Base-by-base conservation (phyloP, 2,329 filamentous ascomycete genomes). In the Ascochyta koolunga region DNA sequence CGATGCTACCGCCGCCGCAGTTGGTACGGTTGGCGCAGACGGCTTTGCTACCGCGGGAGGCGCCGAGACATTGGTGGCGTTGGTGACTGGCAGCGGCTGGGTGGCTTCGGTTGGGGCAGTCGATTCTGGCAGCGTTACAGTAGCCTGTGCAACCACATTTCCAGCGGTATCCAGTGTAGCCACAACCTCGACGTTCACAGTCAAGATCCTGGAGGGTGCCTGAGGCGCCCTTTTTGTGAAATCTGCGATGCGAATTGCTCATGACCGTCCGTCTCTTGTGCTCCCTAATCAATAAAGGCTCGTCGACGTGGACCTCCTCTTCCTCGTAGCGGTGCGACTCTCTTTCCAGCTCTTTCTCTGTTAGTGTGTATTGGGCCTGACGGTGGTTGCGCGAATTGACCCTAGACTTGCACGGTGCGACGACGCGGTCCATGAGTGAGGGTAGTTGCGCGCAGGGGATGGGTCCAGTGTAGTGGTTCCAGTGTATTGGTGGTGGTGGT, bases 161-260 rank as follows among this genome's bases (percentile, higher is more conserved):
- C 69, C 69, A 56, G 60, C 62, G 22, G 59, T 42, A 39, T 74
- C 69, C 5, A 72, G 59, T 3, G 70, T 68, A 2, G 63, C 65
- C 10, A 73, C 52, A 18, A 74, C 65, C 41, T 73, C 60, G 24
- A 73, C 70, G 21, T 60, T 59, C 25, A 73, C 61, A 4, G 65
- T 72, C 39, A 71, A 45, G 11, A 69, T 46, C 29, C 64, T 57
- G 18, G 58, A 47, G 19, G 57, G 41, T 6, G 46, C 55, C 44
- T 56, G 59, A 10, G 60, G 63, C 41, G 61, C 59, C 36, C 71
- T 71, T 53, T 53, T 66, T 71, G 54, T 76, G 73, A 46, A 72
- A 71, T 44, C 69, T 50, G 44, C 64, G 63, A 60, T 76, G 73
- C 39, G 59, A 59, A 48, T 62, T 62, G 29, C 64, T 66, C 67